phyloP scores from a whole-genome alignment of 371 early-diverging fungal genomes.

The Synchytrium microbalum region DNA sequence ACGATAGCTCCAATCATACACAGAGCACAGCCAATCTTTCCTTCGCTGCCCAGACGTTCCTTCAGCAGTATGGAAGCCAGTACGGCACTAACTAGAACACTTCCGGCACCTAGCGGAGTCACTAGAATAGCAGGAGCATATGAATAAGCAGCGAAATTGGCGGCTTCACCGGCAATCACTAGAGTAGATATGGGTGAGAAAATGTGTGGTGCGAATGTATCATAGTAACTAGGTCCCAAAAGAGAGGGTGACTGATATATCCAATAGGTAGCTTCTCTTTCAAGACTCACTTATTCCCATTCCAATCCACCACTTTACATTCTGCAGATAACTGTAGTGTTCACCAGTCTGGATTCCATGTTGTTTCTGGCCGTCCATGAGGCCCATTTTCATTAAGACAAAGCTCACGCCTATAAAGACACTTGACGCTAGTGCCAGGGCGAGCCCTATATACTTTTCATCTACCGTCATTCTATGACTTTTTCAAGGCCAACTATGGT shows the following conservation, averaged over 20 bases:
- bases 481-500: too few relatives aligned
- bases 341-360: constrained; percentile 47
- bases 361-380: constrained; percentile 53
- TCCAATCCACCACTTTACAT: constrained; percentile 85
- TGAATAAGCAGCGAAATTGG: constrained; percentile 90
- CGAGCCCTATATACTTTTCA: constrained; percentile 80
- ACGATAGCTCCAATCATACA: constrained; percentile 84
- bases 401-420: constrained; percentile 88
- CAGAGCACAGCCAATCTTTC: constrained; percentile 84
- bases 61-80: constrained; percentile 84
- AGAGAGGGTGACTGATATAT: too few relatives aligned
- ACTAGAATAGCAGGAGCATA: constrained; percentile 89
- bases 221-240: background rate
- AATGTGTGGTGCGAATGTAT: background rate
- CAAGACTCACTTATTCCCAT: constrained; percentile 66
- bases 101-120: constrained; percentile 81
- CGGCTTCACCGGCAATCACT: constrained; percentile 85
- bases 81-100: constrained; percentile 77
- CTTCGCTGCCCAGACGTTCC: constrained; percentile 73
- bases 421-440: constrained; percentile 72
- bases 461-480: constrained; percentile 25
- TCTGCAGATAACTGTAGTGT: constrained; percentile 69
- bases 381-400: constrained; percentile 88
- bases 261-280: too few relatives aligned
- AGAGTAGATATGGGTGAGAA: background rate